Base-by-base conservation (phyloP, 139 green algal species). In the Chlorella sp. region DNA sequence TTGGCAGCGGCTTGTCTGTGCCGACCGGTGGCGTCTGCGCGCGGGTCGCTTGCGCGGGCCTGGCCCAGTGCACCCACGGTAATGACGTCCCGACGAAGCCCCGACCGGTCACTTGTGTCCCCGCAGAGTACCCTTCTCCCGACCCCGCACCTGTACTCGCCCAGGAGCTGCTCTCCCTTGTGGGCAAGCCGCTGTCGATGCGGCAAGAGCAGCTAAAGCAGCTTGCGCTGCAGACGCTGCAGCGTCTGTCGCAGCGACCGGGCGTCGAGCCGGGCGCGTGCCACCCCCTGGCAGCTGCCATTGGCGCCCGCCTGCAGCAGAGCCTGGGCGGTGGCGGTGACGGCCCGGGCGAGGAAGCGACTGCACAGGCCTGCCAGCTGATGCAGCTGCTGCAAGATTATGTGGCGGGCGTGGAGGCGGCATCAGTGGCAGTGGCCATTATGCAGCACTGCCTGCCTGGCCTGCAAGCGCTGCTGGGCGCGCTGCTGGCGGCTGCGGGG, bases 331-430 rank as follows among this genome's bases (percentile, higher is more conserved):
- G 6, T 21, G 40, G 27, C n/a, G 27, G n/a, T 11, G 31, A 15
- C 48, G 45, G 5, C 2, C 43, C 48, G 11, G 55, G 53, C 23
- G 38, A 62, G 40, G 40, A 40, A 38, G 41, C 21, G 40, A 17
- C 60, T 41, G 3, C 19, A 11, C 1, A 19, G 41, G 19, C 11
- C 33, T 43, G 23, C 55, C 50, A 19, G 58, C 38, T 50, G 12
- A 38, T 65, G 60, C 59, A 64, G 58, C 76, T 77, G 33, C 58
- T 70, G n/a, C 68, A 64, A n/a, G 74, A 83, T 0, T 83, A 83
- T 23, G 31, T 71, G 0, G 17, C 31, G 6, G 35, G 41, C 12
- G 55, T 58, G 15, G 35, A 65, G 35, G 41, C 46, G 5, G 23
- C 58, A 1, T 73, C 56, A 15, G 67, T 65, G 50, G 77, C 77